A percentile compares a stretch with the other conserved stretches of the same genome.
phyloP scores from a whole-genome alignment of 2,329 filamentous ascomycete species.

The Penicillium sp. region DNA sequence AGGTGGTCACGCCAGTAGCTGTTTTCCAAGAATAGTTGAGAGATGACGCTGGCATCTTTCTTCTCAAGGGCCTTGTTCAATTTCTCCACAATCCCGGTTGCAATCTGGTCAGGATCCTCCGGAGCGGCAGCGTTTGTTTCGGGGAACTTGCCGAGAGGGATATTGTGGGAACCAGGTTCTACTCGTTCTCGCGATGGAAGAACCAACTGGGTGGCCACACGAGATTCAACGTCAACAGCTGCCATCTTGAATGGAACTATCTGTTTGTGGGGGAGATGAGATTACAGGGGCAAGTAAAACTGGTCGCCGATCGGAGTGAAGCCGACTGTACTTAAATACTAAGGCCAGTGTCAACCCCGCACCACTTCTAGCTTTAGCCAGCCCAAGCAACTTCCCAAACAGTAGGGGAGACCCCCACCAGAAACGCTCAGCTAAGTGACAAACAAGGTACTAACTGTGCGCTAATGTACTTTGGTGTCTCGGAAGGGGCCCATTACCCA shows the following conservation, averaged over 20 bases:
- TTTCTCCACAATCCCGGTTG: conserved; percentile 43
- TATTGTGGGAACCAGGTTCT: conserved; percentile 63
- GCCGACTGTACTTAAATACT: conserved; percentile 2
- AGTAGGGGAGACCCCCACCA: not conserved
- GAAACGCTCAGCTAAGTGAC: not conserved
- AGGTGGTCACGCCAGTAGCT: conserved; percentile 67
- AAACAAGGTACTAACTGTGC: not conserved
- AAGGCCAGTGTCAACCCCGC: not conserved
- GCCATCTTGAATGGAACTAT: conserved; percentile 16
- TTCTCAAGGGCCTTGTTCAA: conserved; percentile 50
- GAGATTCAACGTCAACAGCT: conserved; percentile 12
- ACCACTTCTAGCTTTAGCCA: not conserved
- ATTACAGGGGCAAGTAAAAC: no score
- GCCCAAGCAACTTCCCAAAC: conserved; percentile 1
- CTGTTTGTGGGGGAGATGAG: not conserved
- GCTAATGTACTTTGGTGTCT: not conserved
- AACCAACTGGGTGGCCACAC: conserved; percentile 3
- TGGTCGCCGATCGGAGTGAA: not conserved
- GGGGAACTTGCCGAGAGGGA: conserved; percentile 53
- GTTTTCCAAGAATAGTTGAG: conserved; percentile 56
- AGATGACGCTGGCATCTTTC: conserved; percentile 42
- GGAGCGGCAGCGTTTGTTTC: conserved; percentile 40
- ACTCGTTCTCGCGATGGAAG: conserved; percentile 50
- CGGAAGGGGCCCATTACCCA: not conserved
- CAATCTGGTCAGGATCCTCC: conserved; percentile 47